Base-by-base conservation (phyloP, 2,329 filamentous ascomycete genomes). In the Hypoxylon sp. region DNA sequence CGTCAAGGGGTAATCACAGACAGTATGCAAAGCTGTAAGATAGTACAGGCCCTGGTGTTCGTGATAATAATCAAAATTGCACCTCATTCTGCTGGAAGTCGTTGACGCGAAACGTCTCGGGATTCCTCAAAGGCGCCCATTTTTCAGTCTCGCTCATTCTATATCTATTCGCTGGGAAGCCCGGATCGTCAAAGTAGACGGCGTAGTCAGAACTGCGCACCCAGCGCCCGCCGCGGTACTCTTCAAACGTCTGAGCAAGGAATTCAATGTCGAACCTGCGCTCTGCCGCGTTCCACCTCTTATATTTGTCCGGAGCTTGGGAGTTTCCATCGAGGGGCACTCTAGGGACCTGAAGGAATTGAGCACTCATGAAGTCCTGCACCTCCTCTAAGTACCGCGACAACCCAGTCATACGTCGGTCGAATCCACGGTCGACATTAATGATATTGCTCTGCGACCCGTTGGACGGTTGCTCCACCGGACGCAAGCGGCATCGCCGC, bases 61-160 rank as follows among this genome's bases (percentile, higher is more conserved):
- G n/a, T n/a, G n/a, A n/a, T 17, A 13, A 44, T 32, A 15, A 56
- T 54, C 47, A 42, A 10, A 65, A 31, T 13, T 13, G 50, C 31
- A 69, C 68, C 42, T 69, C 68, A 27, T 66, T 44, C 32, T 71
- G 66, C 19, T 71, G 66, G 17, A 71, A 67, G 31, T 71, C 69
- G 51, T 71, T 71, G 32, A 71, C 69, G 35, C 69, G 69, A 52
- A 71, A 71, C 44, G 37, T 69, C 60, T 69, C 63, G 15, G 66
- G 69, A 47, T 71, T 57, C 27, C 69, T 65, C 19, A 71, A 13
- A n/a, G 66, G 69, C 13, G 67, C 67, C 69, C 63, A 69, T n/a
- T n/a, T 58, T 11, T 69, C 69, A 11, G 15, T 35, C 5, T 71
- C 63, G 56, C 48, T 65, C 5, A 67, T 57, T 8, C 29, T 51